phyloP scores from a whole-genome alignment of 306 rosid species.

The Cicer judaicum region DNA sequence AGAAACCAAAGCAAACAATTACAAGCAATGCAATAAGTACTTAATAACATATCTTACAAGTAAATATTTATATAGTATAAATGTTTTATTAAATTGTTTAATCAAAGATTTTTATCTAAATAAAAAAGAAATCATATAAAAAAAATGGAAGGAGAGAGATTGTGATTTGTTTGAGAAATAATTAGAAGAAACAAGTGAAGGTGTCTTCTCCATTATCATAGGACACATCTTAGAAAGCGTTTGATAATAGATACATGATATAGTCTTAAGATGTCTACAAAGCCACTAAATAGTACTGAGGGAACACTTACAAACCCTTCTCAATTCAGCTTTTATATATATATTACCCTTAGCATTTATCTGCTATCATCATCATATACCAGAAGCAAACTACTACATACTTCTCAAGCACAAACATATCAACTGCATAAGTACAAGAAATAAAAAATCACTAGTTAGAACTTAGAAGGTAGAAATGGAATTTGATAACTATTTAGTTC shows the following conservation, averaged over 20 bases:
- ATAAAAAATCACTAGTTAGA: slow-evolving; percentile 1
- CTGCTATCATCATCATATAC: slow-evolving; percentile 40
- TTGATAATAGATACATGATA: slow-evolving; percentile 42
- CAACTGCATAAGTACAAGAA: slow-evolving; percentile 44
- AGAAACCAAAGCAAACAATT: too few species aligned
- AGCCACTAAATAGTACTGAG: slow-evolving; percentile 35
- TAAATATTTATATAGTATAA: too few species aligned
- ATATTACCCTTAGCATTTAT: slow-evolving; percentile 40
- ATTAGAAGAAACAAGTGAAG: not conserved
- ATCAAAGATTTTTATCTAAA: too few species aligned
- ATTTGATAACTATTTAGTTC: too few species aligned
- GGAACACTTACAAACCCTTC: slow-evolving; percentile 39
- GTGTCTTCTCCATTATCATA: slow-evolving; percentile 35
- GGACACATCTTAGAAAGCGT: slow-evolving; percentile 26
- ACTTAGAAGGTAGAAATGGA: not conserved
- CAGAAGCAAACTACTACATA: slow-evolving; percentile 44
- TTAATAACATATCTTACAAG: too few species aligned
- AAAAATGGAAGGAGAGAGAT: too few species aligned
- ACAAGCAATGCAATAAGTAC: too few species aligned
- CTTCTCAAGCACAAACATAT: slow-evolving; percentile 40
- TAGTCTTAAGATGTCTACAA: slow-evolving; percentile 41
- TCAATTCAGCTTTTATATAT: slow-evolving; percentile 31
- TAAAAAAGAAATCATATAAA: too few species aligned
- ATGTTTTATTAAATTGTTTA: too few species aligned
- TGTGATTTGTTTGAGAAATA: not conserved